Percentiles rank a stretch among this genome's conserved stretches.
Conservation (phyloP, 768 basidiomycete species). For the Scleroderma bovista region DNA sequence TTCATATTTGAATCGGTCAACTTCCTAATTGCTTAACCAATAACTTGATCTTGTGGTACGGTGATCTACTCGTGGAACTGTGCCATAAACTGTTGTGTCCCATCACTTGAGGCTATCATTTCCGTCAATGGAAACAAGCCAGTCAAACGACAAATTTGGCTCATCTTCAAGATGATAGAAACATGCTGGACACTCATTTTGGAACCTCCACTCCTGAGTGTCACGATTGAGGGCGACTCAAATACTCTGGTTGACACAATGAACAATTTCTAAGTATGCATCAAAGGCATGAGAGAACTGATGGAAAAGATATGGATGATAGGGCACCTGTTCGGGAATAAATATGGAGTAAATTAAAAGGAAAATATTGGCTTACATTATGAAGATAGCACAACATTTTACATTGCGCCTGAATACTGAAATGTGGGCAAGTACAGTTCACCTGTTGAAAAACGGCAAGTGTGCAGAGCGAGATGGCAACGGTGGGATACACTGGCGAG, state of each 20-base stretch:
- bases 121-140: background rate
- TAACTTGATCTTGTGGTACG: background rate
- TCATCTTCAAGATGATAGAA: constrained; percentile 3
- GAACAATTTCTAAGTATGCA: too few species aligned
- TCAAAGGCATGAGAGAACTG: too few species aligned
- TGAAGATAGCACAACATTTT: background rate
- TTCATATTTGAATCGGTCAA: background rate
- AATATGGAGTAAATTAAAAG: background rate
- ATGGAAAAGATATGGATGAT: background rate
- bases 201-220: too few species aligned
- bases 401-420: background rate
- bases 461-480: too few species aligned
- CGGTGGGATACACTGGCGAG: too few species aligned
- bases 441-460: too few species aligned
- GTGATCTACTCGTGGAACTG: background rate
- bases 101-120: constrained; percentile 2
- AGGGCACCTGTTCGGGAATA: background rate
- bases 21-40: background rate
- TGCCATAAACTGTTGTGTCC: background rate
- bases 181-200: constrained; percentile 1
- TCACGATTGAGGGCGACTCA: too few species aligned
- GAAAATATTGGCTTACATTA: background rate
- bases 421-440: too few species aligned
- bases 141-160: background rate
- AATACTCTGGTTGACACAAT: too few species aligned